Evolutionary conservation across 768 basidiomycete genomes (phyloP).

Genomic region (Paxillus rubicundulus): DNA sequence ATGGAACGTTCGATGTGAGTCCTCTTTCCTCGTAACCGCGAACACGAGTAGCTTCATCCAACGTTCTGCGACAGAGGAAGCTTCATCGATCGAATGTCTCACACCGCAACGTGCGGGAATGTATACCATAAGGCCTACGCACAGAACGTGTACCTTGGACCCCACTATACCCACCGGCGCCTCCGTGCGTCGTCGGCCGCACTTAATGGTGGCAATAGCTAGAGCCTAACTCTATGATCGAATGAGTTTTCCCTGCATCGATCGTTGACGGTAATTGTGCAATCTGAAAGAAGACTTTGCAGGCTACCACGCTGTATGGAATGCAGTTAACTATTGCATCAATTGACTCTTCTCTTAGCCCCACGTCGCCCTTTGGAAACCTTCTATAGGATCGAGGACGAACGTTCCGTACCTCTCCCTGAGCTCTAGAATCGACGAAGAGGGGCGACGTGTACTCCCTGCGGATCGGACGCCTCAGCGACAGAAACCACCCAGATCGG

Average conservation of each 20-base stretch:
- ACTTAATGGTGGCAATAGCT: not conserved
- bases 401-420: too few relatives aligned
- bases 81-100: not conserved
- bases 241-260: not conserved
- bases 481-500: too few relatives aligned
- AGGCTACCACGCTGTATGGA: not conserved
- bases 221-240: not conserved
- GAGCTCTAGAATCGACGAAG: too few relatives aligned
- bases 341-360: not conserved
- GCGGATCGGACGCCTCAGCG: too few relatives aligned
- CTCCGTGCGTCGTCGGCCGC: conserved; percentile 3
- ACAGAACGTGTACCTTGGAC: conserved; percentile 2
- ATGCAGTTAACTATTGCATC: not conserved
- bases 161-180: conserved; percentile 27
- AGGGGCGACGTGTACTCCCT: too few relatives aligned
- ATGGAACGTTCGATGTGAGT: not conserved
- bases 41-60: not conserved
- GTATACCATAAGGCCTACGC: too few relatives aligned
- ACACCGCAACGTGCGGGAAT: too few relatives aligned
- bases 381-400: too few relatives aligned
- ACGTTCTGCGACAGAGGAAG: not conserved
- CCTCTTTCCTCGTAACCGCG: not conserved
- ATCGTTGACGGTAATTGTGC: not conserved
- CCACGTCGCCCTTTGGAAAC: not conserved
- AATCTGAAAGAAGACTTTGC: not conserved